These are phyloP conservation scores for Xylaria longipes DNA, from an alignment of 495 filamentous ascomycete genomes.

Conservation along the genomic window DNA sequence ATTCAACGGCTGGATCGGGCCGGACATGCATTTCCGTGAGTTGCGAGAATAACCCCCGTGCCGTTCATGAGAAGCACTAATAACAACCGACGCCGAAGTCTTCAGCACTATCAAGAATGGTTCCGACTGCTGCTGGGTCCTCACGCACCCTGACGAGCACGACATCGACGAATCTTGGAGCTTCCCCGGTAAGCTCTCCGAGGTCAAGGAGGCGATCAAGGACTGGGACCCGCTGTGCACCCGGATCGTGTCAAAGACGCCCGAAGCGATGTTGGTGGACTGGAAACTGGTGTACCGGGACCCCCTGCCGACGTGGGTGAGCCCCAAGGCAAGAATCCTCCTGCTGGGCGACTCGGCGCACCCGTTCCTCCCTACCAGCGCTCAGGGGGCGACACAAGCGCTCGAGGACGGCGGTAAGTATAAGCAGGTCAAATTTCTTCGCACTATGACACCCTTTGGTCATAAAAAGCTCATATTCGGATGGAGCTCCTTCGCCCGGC, in stretches of 20 bases:
- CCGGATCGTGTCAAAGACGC: constrained; percentile 66
- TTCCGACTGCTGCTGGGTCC: constrained; percentile 68
- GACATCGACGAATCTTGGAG: constrained; percentile 69
- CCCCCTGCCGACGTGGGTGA: constrained; percentile 67
- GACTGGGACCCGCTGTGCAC: constrained; percentile 67
- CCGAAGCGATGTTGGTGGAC: constrained; percentile 59
- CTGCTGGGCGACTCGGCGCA: constrained; percentile 69
- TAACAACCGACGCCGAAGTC: constrained; percentile 39
- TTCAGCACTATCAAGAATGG: constrained; percentile 66
- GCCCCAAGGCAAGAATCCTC: constrained; percentile 60
- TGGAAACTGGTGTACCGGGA: constrained; percentile 75
- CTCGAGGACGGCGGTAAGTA: constrained; percentile 62
- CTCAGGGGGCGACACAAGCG: constrained; percentile 69
- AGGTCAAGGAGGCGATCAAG: constrained; percentile 64
- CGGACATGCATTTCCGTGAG: constrained; percentile 59
- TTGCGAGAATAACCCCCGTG: not conserved
- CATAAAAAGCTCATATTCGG: not conserved
- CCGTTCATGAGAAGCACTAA: no score
- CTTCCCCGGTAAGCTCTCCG: constrained; percentile 63
- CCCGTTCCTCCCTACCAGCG: constrained; percentile 67
- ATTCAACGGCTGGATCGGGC: constrained; percentile 66
- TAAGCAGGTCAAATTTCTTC: not conserved
- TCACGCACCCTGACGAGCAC: constrained; percentile 65
- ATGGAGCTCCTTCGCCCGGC: not conserved
- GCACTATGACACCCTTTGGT: not conserved